Conservation (phyloP, 805 yeast species). For the Scheffersomyces amazonensis region DNA sequence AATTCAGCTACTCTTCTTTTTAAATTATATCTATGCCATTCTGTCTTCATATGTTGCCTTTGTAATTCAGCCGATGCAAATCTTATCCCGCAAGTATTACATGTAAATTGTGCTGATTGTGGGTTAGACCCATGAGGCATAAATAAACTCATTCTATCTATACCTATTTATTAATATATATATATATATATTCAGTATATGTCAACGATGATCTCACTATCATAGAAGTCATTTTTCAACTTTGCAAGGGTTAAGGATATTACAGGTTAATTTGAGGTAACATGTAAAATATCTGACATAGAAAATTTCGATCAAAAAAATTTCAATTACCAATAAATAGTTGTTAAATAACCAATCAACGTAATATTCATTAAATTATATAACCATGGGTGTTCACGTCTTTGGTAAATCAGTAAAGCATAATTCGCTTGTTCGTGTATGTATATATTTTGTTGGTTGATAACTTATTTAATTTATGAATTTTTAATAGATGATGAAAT, state of each 20-base stretch:
- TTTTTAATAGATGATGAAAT: neutral
- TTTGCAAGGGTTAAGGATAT: no score
- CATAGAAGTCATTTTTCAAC: no score
- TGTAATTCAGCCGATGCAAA: constrained; percentile 38
- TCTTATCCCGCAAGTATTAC: constrained; percentile 39
- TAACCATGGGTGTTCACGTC: constrained; percentile 45
- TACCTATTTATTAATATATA: no score
- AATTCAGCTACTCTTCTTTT: constrained; percentile 49
- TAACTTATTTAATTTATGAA: neutral
- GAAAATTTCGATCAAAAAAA: no score
- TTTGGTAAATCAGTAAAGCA: constrained; percentile 44
- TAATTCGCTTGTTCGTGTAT: constrained; percentile 31
- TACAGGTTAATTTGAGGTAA: no score
- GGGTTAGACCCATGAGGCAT: constrained; percentile 23
- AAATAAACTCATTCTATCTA: constrained; percentile 8
- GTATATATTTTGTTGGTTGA: constrained; percentile 14
- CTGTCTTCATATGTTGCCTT: constrained; percentile 42
- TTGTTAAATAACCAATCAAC: no score
- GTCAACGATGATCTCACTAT: no score
- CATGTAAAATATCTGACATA: no score
- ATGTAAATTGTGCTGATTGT: constrained; percentile 26
- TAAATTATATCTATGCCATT: constrained; percentile 45
- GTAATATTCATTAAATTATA: no score
- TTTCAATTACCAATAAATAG: no score
- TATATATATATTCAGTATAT: no score